Evolutionary conservation across 2,329 filamentous ascomycete genomes (phyloP).

Genomic region (Chaetomiaceae sp.): DNA sequence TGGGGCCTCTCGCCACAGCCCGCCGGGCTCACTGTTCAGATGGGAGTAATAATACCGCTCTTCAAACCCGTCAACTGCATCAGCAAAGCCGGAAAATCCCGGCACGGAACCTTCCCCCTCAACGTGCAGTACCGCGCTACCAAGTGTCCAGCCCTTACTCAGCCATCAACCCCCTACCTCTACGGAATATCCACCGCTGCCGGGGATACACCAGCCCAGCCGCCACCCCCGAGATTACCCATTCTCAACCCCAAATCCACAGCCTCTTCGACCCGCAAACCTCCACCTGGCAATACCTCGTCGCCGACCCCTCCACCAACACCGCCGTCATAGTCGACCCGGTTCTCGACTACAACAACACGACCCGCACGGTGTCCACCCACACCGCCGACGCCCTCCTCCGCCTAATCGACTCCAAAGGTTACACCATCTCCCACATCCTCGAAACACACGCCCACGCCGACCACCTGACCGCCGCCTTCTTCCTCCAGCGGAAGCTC

Average conservation of each 20-base stretch:
- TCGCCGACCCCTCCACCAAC: conserved; percentile 48
- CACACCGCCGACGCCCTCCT: conserved; percentile 50
- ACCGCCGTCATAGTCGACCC: conserved; percentile 57
- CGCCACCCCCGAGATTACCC: not conserved
- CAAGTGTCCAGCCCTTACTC: too few species aligned
- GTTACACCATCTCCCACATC: conserved; percentile 48
- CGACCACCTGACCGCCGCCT: conserved; percentile 56
- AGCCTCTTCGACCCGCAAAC: conserved; percentile 39
- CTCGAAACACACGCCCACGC: conserved; percentile 61
- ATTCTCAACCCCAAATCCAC: conserved; percentile 39
- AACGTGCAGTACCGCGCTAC: not conserved
- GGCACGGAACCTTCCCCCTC: not conserved
- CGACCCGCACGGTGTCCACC: conserved; percentile 42
- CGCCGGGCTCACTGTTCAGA: not conserved
- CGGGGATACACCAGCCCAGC: too few species aligned
- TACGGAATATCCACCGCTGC: too few species aligned
- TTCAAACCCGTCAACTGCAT: not conserved
- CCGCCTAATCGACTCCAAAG: conserved; percentile 37
- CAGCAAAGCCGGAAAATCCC: not conserved
- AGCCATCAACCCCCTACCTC: not conserved
- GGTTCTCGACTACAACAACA: conserved; percentile 53
- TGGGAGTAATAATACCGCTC: not conserved
- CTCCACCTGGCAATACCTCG: conserved; percentile 57
- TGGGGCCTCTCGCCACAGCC: not conserved
- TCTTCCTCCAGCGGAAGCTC: conserved; percentile 51